A percentile compares a stretch with the other conserved stretches of the same genome.
These are phyloP conservation scores for Heterobasidion parviporum DNA, from an alignment of 1,284 basidiomycete genomes.

Conservation along the genomic window DNA sequence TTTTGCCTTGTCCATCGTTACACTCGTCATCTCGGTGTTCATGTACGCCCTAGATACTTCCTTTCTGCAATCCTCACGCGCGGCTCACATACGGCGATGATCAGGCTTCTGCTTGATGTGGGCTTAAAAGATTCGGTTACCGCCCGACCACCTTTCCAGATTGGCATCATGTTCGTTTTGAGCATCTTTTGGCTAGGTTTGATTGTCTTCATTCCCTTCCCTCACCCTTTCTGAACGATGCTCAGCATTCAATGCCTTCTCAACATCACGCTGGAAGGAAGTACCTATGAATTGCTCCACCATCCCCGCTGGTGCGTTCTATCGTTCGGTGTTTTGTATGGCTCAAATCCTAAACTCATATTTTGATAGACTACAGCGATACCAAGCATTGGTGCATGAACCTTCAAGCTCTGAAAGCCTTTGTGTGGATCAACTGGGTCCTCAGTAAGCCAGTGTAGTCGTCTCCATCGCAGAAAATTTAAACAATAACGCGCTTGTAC, in stretches of 20 bases:
- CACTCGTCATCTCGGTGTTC: constrained; percentile 32
- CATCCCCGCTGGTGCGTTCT: constrained; percentile 35
- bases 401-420: constrained; percentile 43
- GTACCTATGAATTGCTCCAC: constrained; percentile 37
- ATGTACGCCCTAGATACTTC: constrained; percentile 23
- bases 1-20: constrained; percentile 45
- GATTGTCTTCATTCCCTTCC: constrained; percentile 25
- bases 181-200: constrained; percentile 26
- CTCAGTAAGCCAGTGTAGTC: constrained; percentile 29
- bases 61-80: constrained; percentile 2
- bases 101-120: background rate
- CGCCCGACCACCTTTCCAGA: background rate
- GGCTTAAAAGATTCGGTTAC: background rate
- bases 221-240: background rate
- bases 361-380: constrained; percentile 31
- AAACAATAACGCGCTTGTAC: background rate
- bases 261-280: constrained; percentile 43
- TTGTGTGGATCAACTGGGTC: constrained; percentile 52
- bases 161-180: background rate
- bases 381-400: constrained; percentile 44
- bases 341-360: too few species aligned
- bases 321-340: too few species aligned
- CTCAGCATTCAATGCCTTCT: constrained; percentile 51
- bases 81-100: background rate
- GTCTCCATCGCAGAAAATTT: background rate